phyloP scores from a whole-genome alignment of 257 asterid genomes.

The Linderniella brevidens region DNA sequence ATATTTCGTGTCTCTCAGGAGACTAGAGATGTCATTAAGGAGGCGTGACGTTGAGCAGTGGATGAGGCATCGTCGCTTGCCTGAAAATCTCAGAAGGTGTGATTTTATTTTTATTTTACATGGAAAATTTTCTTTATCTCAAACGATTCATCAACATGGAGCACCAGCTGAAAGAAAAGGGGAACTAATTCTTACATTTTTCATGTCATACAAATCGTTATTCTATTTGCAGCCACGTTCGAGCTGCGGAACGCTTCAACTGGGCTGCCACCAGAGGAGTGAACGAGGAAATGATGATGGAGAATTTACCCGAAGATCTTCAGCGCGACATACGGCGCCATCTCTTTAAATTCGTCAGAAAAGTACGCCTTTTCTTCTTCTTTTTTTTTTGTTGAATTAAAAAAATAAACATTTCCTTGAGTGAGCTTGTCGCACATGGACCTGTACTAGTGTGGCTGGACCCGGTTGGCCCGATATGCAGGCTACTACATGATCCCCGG shows the following conservation, averaged over 20 bases:
- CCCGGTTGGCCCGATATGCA: too few relatives aligned
- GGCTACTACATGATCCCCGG: too few relatives aligned
- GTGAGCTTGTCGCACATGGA: too few relatives aligned
- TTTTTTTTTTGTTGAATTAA: too few relatives aligned
- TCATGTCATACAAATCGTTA: neutral
- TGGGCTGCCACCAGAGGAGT: slow-evolving; percentile 98
- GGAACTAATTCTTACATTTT: too few relatives aligned
- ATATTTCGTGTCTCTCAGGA: slow-evolving; percentile 27
- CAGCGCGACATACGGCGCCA: slow-evolving; percentile 79
- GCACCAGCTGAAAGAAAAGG: too few relatives aligned
- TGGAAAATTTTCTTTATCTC: too few relatives aligned
- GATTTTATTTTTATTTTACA: neutral
- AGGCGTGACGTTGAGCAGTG: slow-evolving; percentile 91
- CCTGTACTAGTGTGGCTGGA: too few relatives aligned
- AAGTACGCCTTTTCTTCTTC: slow-evolving; percentile 23
- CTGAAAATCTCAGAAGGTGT: slow-evolving; percentile 55
- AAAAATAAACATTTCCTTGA: too few relatives aligned
- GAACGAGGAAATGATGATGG: slow-evolving; percentile 70
- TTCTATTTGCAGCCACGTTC: slow-evolving; percentile 38
- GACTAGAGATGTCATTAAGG: slow-evolving; percentile 67
- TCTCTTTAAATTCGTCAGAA: slow-evolving; percentile 64
- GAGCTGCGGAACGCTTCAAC: slow-evolving; percentile 59
- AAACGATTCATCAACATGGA: too few relatives aligned
- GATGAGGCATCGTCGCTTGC: slow-evolving; percentile 94
- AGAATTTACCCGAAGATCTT: slow-evolving; percentile 88